A percentile compares a stretch with the other conserved stretches of the same genome.
Evolutionary conservation across 2,329 filamentous ascomycete genomes (phyloP).

Genomic region (Venturia pyrina): DNA sequence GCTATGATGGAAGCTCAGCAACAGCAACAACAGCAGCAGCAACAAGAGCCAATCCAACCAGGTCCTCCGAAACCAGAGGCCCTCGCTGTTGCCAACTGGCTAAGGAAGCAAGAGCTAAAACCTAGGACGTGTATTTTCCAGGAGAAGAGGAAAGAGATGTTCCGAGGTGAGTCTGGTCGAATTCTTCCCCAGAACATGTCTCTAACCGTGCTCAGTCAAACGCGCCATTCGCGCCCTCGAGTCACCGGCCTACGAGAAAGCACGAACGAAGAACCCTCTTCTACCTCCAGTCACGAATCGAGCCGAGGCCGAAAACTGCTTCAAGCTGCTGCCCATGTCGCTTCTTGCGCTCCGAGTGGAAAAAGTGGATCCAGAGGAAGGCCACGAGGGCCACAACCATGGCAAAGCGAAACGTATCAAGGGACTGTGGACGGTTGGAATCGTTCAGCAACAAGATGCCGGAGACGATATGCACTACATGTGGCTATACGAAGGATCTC

Average conservation of each 20-base stretch:
- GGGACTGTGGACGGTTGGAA: slow-evolving; percentile 89
- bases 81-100: slow-evolving; percentile 78
- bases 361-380: slow-evolving; percentile 71
- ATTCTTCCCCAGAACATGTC: background rate
- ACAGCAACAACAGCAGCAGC: slow-evolving; percentile 24
- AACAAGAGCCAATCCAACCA: slow-evolving; percentile 57
- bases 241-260: slow-evolving; percentile 83
- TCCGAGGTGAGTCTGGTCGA: slow-evolving; percentile 54
- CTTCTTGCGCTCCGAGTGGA: slow-evolving; percentile 84
- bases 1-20: slow-evolving; percentile 30
- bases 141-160: slow-evolving; percentile 96
- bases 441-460: slow-evolving; percentile 92
- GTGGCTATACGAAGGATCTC: slow-evolving; percentile 90
- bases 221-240: slow-evolving; percentile 84
- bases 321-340: slow-evolving; percentile 90
- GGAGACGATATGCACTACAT: slow-evolving; percentile 85
- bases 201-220: slow-evolving; percentile 57
- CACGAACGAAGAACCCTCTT: slow-evolving; percentile 75
- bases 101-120: slow-evolving; percentile 78
- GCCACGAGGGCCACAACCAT: slow-evolving; percentile 51
- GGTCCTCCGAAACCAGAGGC: slow-evolving; percentile 83
- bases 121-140: slow-evolving; percentile 84
- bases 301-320: slow-evolving; percentile 79
- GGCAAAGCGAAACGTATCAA: slow-evolving; percentile 69
- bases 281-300: slow-evolving; percentile 83